Evolutionary conservation across 805 yeast genomes (phyloP).

Genomic region (Suhomyces sp.): DNA sequence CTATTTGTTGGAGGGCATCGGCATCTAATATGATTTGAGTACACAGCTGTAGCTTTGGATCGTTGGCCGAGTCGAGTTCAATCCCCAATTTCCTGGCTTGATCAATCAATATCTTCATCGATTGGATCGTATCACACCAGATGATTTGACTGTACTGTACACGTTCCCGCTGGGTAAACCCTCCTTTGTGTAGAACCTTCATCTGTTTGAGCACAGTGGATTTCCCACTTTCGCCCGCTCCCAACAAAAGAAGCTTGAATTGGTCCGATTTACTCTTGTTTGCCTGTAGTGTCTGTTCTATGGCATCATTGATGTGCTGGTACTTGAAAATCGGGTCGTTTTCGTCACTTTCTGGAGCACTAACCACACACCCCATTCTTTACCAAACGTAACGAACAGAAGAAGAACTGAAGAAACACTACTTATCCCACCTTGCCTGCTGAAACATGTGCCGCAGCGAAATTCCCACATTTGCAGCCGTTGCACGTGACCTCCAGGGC

Average conservation of each 20-base stretch:
- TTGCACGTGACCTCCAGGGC: background rate
- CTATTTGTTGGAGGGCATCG: constrained; percentile 58
- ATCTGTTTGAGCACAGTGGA: constrained; percentile 89
- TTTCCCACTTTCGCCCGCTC: constrained; percentile 95
- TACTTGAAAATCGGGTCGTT: constrained; percentile 54
- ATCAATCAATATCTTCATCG: constrained; percentile 73
- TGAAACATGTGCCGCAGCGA: background rate
- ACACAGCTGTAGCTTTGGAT: constrained; percentile 35
- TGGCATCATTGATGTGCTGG: constrained; percentile 55
- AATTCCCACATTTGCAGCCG: background rate
- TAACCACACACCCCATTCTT: constrained; percentile 69
- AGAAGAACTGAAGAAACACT: background rate
- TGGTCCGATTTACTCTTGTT: constrained; percentile 53
- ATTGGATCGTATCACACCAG: constrained; percentile 87
- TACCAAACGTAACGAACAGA: background rate
- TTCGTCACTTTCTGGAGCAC: constrained; percentile 43
- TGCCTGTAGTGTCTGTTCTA: constrained; percentile 58
- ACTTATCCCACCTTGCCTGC: background rate
- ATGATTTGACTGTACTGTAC: constrained; percentile 79
- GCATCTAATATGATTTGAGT: constrained; percentile 53
- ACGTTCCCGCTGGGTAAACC: constrained; percentile 78
- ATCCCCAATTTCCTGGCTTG: constrained; percentile 70
- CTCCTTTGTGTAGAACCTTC: constrained; percentile 79
- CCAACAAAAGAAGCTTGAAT: constrained; percentile 72
- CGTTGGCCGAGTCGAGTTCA: constrained; percentile 53